Evolutionary conservation across 116 monocot species (phyloP), one percentile per base, ranked within the genome.

Genomic region (Dioscorea cayenensis): DNA sequence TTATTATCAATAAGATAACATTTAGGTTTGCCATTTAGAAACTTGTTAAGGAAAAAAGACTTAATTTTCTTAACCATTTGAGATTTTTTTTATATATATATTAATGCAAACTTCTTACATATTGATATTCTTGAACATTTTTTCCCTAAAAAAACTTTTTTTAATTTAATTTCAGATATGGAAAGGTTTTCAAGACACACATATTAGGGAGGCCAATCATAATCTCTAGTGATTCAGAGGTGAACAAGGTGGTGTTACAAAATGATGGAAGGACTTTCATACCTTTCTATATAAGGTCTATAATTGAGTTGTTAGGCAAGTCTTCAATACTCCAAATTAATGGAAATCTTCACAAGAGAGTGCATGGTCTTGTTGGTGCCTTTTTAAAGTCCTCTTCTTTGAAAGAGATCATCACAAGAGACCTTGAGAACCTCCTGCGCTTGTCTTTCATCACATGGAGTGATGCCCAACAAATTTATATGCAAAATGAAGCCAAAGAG

Each of bases 111-210:
- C 25, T 25, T 25, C 25, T 25, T 25, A 25, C 25, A 25, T 25
- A 25, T 25, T 25, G 25, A 25, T 25, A 25, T 25, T 25, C 25
- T 25, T 25, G 25, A 25, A 25, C 25, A 25, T 25, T 25, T 25
- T 25, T 25, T 25, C 25, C 25, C 25, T 19, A 62, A 21, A 62
- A 62, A 62, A 7, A 9, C 19, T 62, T 22, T 21, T 5, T 62
- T 62, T 62, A 1, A 21, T 21, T 5, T 1, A 62, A 6, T 20
- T 67, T 17, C 28, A 75, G 73, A 72, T 84, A 86, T 48, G 90
- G 90, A 14, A 84, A 84, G 58, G 90, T 90, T 32, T 90, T 90
- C 80, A 86, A 73, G 77, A 82, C 90, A 0, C 86, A 90, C 79
- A 36, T 90, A 13, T 84, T 86, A 21, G 90, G 90, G 19, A 79